phyloP scores from a whole-genome alignment of 768 basidiomycete genomes.

The Agaricus sinodeliciosus region DNA sequence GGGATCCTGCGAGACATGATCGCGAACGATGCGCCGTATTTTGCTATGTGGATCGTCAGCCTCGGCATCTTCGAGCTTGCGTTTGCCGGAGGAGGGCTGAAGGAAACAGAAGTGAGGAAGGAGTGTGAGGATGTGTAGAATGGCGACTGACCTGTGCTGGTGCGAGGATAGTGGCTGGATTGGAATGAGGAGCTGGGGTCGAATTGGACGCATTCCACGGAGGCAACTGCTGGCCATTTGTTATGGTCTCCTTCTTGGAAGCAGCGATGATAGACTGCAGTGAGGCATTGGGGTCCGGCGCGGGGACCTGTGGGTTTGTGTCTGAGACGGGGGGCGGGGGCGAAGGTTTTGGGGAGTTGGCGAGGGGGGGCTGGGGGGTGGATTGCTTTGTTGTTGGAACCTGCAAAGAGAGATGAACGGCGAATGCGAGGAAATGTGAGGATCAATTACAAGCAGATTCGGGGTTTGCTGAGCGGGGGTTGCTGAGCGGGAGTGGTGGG shows the following conservation, averaged over 20 bases:
- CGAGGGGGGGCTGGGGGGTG: conserved; percentile 14
- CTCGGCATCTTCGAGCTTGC: conserved; percentile 65
- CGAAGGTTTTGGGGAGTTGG: conserved; percentile 19
- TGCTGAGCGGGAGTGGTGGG: conserved; percentile 14
- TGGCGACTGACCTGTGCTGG: conserved; percentile 15
- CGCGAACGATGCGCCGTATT: conserved; percentile 79
- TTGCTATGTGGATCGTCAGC: conserved; percentile 67
- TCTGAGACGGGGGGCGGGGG: conserved; percentile 22
- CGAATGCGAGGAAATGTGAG: conserved; percentile 17
- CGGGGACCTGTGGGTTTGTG: conserved; percentile 18
- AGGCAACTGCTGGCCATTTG: conserved; percentile 36
- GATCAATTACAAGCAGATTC: conserved; percentile 25
- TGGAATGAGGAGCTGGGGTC: conserved; percentile 22
- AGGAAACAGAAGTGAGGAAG: conserved; percentile 9
- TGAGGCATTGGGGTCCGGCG: conserved; percentile 38
- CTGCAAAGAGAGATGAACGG: conserved; percentile 20
- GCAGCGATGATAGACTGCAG: conserved; percentile 49
- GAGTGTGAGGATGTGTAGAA: not conserved
- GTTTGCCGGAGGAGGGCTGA: conserved; percentile 51
- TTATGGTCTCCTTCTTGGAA: conserved; percentile 33
- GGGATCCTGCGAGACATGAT: conserved; percentile 73
- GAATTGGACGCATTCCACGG: conserved; percentile 27
- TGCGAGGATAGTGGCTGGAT: conserved; percentile 17
- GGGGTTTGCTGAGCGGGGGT: conserved; percentile 19
- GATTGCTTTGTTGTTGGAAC: conserved; percentile 22